These are phyloP conservation scores for Penicillium canescens DNA, from an alignment of 495 filamentous ascomycete genomes.

Conservation along the genomic window DNA sequence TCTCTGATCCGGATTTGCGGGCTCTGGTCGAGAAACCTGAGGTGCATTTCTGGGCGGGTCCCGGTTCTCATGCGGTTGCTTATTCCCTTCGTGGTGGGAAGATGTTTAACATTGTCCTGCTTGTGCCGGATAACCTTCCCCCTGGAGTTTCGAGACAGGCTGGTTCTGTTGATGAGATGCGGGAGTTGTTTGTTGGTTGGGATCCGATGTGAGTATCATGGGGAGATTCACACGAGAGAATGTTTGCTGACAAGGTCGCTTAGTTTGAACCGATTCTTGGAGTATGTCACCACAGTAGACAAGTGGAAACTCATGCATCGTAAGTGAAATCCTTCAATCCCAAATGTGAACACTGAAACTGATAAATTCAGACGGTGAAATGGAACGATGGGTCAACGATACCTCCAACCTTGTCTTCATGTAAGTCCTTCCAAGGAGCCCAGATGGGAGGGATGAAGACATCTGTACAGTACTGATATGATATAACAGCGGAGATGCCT, in stretches of 20 bases:
- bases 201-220: slow-evolving; percentile 44
- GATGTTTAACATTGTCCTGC: slow-evolving; percentile 67
- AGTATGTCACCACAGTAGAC: slow-evolving; percentile 35
- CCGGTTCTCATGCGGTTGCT: slow-evolving; percentile 61
- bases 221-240: too few relatives aligned
- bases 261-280: slow-evolving; percentile 36
- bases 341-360: neutral
- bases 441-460: too few relatives aligned
- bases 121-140: slow-evolving; percentile 70
- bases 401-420: slow-evolving; percentile 39
- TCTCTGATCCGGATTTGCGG: slow-evolving; percentile 47
- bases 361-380: slow-evolving; percentile 29
- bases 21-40: slow-evolving; percentile 53
- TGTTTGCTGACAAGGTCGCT: too few relatives aligned
- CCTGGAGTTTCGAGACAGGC: slow-evolving; percentile 49
- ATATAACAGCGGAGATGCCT: slow-evolving; percentile 54
- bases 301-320: slow-evolving; percentile 71
- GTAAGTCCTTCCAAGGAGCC: slow-evolving; percentile 9
- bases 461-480: too few relatives aligned
- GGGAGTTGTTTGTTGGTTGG: slow-evolving; percentile 59
- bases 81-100: slow-evolving; percentile 63
- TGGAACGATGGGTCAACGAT: slow-evolving; percentile 40
- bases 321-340: slow-evolving; percentile 11
- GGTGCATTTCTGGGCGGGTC: slow-evolving; percentile 73
- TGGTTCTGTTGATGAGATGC: slow-evolving; percentile 68